Evolutionary conservation across 176 grass and related monocot species (phyloP).

Genomic region (Ampelocalamus luodianensis): DNA sequence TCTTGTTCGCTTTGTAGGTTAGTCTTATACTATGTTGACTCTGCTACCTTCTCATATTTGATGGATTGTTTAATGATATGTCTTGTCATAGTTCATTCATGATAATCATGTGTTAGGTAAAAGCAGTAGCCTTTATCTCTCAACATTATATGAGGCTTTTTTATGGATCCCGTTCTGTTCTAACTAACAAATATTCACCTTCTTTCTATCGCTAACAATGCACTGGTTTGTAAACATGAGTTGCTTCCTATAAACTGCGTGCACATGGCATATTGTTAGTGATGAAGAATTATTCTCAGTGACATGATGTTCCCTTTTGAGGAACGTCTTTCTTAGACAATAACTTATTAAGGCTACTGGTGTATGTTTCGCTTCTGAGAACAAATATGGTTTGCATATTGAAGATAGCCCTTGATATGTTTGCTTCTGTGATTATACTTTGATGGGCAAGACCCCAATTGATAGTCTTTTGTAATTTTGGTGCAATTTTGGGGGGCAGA

Average conservation of each 20-base stretch:
- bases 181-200: neutral
- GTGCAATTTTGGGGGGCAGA: neutral
- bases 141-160: neutral
- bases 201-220: neutral
- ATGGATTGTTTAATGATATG: conserved; percentile 45
- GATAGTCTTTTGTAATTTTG: neutral
- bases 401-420: neutral
- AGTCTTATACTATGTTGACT: conserved; percentile 46
- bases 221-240: neutral
- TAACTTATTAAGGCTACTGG: neutral
- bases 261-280: neutral
- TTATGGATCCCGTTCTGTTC: neutral
- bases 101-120: conserved; percentile 17
- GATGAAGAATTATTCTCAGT: neutral
- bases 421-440: conserved; percentile 1
- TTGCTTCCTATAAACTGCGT: neutral
- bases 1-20: conserved; percentile 50
- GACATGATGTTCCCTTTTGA: neutral
- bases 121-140: neutral
- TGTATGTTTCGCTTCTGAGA: neutral
- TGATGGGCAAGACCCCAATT: neutral
- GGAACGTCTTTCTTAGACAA: neutral
- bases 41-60: conserved; percentile 35
- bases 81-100: conserved; percentile 25
- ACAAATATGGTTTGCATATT: neutral